Base-by-base conservation (phyloP, 2,329 filamentous ascomycete species). In the Spiromastix sp. region DNA sequence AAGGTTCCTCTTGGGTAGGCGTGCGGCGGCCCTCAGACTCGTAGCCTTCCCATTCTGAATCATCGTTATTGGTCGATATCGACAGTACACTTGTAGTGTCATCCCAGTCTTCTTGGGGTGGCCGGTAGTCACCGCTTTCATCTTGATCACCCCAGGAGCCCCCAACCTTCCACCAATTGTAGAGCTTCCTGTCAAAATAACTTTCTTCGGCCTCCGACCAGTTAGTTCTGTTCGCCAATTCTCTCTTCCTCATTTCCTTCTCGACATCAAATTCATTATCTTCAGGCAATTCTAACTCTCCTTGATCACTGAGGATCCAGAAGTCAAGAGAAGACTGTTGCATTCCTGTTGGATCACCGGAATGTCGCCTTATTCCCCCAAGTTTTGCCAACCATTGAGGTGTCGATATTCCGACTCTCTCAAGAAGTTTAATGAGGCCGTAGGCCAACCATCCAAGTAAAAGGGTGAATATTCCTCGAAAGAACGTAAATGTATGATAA, bases 81-180 rank as follows among this genome's bases (percentile, higher is more conserved):
- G 85, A 85, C n/a, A 91, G 62, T 22, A 93, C 68, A 50, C 87
- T 95, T 1, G 85, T 93, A 6, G 72, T 74, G 51, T 93, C 85
- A 51, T 80, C 77, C 29, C 79, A 70, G 8, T 76, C 66, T 4
- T 63, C 54, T 8, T 66, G 56, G 2, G 56, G 49, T 1, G 79
- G 79, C 20, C 67, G 57, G 55, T 87, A 96, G 42, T 89, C 81
- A 18, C 82, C 83, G 50, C 84, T 94, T 4, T 70, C 68, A 54
- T 96, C 89, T 20, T 79, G 68, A 11, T 79, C 78, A 1, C 89
- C 87, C 78, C 85, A 95, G 64, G 83, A 83, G 5, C 84, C 85
- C 13, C 85, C 85, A 36, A 70, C 67, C 34, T 81, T 77, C 82
- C 85, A 96, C 74, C 87, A 91, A 19, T 68, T 67, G 55, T 95